Conservation (phyloP, 495 filamentous ascomycete species). For the Astrothelium subdiscretum region DNA sequence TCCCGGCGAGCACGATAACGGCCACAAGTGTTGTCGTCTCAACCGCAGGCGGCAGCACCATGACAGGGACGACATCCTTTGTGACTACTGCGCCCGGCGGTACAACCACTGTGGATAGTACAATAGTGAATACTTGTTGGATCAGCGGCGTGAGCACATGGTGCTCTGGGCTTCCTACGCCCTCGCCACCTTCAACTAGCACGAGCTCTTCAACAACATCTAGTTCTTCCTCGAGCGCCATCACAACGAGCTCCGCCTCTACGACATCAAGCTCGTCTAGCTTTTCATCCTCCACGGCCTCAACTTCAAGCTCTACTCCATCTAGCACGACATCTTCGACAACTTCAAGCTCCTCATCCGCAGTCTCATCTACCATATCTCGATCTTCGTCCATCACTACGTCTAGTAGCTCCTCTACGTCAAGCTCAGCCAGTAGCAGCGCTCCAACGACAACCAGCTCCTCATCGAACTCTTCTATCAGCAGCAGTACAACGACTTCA, state of each 20-base stretch:
- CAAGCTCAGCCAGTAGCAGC: no score
- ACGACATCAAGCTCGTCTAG: neutral
- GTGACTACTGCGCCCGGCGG: neutral
- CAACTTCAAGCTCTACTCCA: neutral
- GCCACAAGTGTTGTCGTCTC: neutral
- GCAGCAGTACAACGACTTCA: constrained; percentile 6
- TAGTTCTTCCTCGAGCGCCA: neutral
- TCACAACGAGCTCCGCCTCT: neutral
- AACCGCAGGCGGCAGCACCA: neutral
- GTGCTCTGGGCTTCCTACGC: neutral
- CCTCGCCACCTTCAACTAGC: neutral
- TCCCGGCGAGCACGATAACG: neutral
- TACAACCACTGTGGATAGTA: neutral
- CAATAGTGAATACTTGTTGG: neutral
- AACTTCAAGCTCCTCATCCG: neutral
- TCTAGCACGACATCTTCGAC: neutral
- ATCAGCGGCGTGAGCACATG: neutral
- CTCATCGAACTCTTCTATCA: no score
- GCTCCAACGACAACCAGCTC: no score
- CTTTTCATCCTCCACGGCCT: neutral
- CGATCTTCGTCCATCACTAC: no score
- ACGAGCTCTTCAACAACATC: neutral
- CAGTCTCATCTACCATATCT: neutral
- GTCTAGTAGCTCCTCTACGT: no score
- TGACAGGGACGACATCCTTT: neutral